phyloP scores from a whole-genome alignment of 192 early-diverging fungal species.

The Phlyctochytrium arcticum region DNA sequence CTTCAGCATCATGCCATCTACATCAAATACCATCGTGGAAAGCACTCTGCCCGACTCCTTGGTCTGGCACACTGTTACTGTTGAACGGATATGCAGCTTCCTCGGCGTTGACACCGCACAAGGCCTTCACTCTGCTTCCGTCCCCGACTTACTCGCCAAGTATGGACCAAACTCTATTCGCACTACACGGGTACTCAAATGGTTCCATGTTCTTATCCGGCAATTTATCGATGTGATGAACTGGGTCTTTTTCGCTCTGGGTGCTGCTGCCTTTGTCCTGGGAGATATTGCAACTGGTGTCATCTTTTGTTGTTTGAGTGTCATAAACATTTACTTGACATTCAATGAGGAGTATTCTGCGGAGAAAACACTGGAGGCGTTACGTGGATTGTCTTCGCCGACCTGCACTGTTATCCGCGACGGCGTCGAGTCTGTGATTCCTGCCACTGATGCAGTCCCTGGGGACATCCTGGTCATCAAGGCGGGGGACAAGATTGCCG shows the following conservation, averaged over 20 bases:
- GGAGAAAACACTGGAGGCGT: constrained; percentile 10
- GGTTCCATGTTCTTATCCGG: background rate
- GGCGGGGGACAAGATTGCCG: constrained; percentile 70
- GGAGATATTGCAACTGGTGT: background rate
- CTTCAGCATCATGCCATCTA: too few species aligned
- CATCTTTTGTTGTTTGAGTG: background rate
- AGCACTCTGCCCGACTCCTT: too few species aligned
- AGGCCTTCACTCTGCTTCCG: background rate
- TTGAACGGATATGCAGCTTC: too few species aligned
- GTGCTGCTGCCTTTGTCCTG: background rate
- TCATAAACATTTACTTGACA: constrained; percentile 9
- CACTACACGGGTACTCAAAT: background rate
- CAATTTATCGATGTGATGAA: constrained; percentile 18
- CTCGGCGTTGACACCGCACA: too few species aligned
- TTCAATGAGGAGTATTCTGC: constrained; percentile 15
- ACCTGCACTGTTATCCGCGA: constrained; percentile 66
- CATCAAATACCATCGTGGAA: too few species aligned
- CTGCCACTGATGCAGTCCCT: constrained; percentile 57
- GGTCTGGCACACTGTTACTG: too few species aligned
- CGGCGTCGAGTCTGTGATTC: constrained; percentile 36
- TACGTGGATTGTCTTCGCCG: constrained; percentile 64
- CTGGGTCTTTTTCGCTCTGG: constrained; percentile 15
- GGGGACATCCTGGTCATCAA: constrained; percentile 72
- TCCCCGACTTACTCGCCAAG: background rate
- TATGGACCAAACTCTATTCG: constrained; percentile 3